These are phyloP conservation scores for Alternaria postmessia DNA, from an alignment of 2,329 filamentous ascomycete species.

Conservation along the genomic window DNA sequence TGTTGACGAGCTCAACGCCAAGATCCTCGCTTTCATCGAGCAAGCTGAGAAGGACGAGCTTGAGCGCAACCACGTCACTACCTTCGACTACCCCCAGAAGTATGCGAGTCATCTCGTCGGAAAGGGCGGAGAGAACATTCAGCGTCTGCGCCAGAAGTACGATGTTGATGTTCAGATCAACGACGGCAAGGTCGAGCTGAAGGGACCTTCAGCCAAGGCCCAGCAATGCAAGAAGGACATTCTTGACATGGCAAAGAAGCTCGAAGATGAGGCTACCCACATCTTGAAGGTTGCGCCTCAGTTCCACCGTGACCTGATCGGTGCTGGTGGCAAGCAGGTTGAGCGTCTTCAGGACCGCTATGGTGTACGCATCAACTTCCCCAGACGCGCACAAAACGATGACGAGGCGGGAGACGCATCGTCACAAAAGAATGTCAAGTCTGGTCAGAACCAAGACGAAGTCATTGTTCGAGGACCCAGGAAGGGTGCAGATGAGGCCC, in stretches of 20 bases:
- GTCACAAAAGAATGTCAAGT: slow-evolving; percentile 64
- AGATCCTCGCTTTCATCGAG: slow-evolving; percentile 80
- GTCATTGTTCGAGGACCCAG: slow-evolving; percentile 90
- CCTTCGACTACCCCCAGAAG: slow-evolving; percentile 94
- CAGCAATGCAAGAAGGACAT: slow-evolving; percentile 87
- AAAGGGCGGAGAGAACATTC: slow-evolving; percentile 72
- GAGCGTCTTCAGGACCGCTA: slow-evolving; percentile 92
- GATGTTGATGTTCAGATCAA: slow-evolving; percentile 86
- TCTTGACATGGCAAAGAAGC: slow-evolving; percentile 75
- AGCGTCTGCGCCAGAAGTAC: slow-evolving; percentile 72
- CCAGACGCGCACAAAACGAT: slow-evolving; percentile 72
- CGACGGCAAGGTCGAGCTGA: slow-evolving; percentile 93
- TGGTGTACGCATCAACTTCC: slow-evolving; percentile 95
- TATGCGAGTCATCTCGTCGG: slow-evolving; percentile 86
- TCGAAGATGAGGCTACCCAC: slow-evolving; percentile 91
- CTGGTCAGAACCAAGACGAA: slow-evolving; percentile 81
- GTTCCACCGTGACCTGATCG: slow-evolving; percentile 94
- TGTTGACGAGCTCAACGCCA: slow-evolving; percentile 75
- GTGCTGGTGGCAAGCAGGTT: slow-evolving; percentile 84
- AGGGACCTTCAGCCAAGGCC: slow-evolving; percentile 93
- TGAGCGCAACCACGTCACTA: slow-evolving; percentile 84
- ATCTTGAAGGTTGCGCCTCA: slow-evolving; percentile 89
- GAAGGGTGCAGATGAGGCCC: slow-evolving; percentile 89
- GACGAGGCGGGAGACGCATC: slow-evolving; percentile 75
- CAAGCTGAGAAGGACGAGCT: slow-evolving; percentile 93